phyloP scores from a whole-genome alignment of 2,329 filamentous ascomycete genomes.

The Arthrinium phaeospermum region DNA sequence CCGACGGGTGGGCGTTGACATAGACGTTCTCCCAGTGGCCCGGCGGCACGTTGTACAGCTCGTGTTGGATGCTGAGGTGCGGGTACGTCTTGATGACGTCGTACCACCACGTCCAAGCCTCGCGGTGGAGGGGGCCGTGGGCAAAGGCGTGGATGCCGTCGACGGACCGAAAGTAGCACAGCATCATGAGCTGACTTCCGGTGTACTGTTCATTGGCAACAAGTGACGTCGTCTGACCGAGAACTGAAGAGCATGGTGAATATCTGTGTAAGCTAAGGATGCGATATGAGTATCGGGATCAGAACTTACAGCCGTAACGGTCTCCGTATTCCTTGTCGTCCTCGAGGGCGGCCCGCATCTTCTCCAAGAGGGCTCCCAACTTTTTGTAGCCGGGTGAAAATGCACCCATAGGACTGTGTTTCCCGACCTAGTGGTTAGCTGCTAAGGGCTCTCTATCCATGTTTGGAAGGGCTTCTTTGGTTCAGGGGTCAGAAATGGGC shows the following conservation, averaged over 20 bases:
- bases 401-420: background rate
- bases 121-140: background rate
- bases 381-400: background rate
- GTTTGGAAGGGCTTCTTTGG: background rate
- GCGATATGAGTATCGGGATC: background rate
- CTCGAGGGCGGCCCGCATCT: background rate
- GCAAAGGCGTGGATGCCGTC: background rate
- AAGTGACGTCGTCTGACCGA: background rate
- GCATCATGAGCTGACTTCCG: background rate
- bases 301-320: background rate
- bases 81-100: background rate
- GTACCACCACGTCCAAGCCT: background rate
- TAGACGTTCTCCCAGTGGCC: background rate
- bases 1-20: background rate
- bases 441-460: background rate
- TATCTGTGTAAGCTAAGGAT: background rate
- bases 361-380: background rate
- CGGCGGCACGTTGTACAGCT: background rate
- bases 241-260: background rate
- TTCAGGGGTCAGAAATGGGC: background rate
- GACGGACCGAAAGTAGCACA: slow-evolving; percentile 9
- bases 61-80: slow-evolving; percentile 4
- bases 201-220: background rate
- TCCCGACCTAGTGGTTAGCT: background rate
- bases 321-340: too few relatives aligned